These are phyloP conservation scores for Coelastrella sp. DNA, from an alignment of 139 green algal genomes.

Conservation along the genomic window DNA sequence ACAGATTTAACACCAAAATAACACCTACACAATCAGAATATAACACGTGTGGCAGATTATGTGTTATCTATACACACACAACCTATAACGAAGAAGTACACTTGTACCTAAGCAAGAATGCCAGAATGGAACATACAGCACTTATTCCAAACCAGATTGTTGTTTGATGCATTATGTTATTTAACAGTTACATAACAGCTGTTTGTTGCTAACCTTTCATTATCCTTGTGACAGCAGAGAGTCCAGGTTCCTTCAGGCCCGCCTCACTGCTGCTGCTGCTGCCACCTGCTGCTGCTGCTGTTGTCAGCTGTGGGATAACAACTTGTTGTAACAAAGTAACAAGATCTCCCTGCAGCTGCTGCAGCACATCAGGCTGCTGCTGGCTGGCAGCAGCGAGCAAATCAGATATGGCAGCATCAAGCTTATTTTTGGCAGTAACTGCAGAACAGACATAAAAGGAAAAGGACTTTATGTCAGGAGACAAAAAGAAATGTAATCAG, in stretches of 20 bases:
- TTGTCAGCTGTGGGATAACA: neutral
- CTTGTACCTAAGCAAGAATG: neutral
- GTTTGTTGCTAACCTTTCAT: neutral
- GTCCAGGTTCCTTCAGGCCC: neutral
- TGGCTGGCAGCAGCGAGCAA: neutral
- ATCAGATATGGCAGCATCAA: neutral
- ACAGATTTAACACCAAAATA: neutral
- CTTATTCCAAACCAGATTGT: no score
- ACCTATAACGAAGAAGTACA: neutral
- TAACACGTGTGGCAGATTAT: neutral
- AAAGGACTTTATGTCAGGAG: neutral
- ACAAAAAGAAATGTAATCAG: neutral
- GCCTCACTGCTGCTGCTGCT: neutral
- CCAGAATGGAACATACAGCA: no score
- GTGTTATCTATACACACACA: neutral
- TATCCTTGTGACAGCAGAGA: slow-evolving; percentile 27
- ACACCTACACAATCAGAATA: neutral
- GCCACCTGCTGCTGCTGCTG: neutral
- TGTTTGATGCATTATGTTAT: neutral
- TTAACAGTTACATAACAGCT: neutral
- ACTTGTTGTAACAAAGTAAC: slow-evolving; percentile 21
- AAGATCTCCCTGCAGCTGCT: slow-evolving; percentile 26
- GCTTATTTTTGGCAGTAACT: neutral
- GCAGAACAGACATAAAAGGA: neutral
- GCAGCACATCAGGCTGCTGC: neutral